Evolutionary conservation across 352 stramenopile species (phyloP).

Genomic region (Globisporangium nunn): DNA sequence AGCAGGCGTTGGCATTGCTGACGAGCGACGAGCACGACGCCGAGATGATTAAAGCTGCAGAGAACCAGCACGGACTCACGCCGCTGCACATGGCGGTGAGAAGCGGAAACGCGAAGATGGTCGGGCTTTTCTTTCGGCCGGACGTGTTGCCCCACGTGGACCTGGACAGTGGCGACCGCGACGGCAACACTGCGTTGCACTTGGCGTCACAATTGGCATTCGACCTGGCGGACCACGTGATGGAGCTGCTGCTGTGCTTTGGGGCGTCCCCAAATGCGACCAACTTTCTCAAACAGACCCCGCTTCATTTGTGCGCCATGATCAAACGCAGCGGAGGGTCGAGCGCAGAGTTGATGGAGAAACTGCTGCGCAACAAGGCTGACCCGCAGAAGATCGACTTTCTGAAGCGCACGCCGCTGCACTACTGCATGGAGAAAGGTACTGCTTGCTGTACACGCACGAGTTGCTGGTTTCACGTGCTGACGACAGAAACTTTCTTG

Average conservation of each 20-base stretch:
- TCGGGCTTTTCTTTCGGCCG: slow-evolving; percentile 70
- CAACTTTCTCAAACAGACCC: slow-evolving; percentile 71
- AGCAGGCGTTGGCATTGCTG: slow-evolving; percentile 45
- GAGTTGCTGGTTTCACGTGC: neutral
- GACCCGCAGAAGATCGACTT: slow-evolving; percentile 52
- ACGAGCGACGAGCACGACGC: slow-evolving; percentile 25
- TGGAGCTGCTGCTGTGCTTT: slow-evolving; percentile 67
- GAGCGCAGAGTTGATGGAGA: slow-evolving; percentile 48
- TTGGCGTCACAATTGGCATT: slow-evolving; percentile 52
- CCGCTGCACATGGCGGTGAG: slow-evolving; percentile 58
- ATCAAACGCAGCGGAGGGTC: slow-evolving; percentile 40
- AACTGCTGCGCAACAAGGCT: slow-evolving; percentile 46
- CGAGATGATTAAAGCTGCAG: slow-evolving; percentile 41
- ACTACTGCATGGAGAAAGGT: slow-evolving; percentile 79
- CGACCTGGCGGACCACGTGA: slow-evolving; percentile 50
- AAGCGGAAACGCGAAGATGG: slow-evolving; percentile 47
- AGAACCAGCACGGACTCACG: slow-evolving; percentile 53
- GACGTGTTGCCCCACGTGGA: slow-evolving; percentile 67
- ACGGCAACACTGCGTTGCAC: slow-evolving; percentile 69
- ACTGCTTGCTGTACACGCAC: neutral
- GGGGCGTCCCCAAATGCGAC: slow-evolving; percentile 47
- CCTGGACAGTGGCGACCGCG: slow-evolving; percentile 51
- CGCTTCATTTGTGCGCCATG: slow-evolving; percentile 68
- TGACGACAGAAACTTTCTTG: slow-evolving; percentile 7
- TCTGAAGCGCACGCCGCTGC: slow-evolving; percentile 66